A percentile compares a stretch with the other conserved stretches of the same genome.
phyloP scores from a whole-genome alignment of 2,329 filamentous ascomycete species.

The Fusarium nisikadoi region DNA sequence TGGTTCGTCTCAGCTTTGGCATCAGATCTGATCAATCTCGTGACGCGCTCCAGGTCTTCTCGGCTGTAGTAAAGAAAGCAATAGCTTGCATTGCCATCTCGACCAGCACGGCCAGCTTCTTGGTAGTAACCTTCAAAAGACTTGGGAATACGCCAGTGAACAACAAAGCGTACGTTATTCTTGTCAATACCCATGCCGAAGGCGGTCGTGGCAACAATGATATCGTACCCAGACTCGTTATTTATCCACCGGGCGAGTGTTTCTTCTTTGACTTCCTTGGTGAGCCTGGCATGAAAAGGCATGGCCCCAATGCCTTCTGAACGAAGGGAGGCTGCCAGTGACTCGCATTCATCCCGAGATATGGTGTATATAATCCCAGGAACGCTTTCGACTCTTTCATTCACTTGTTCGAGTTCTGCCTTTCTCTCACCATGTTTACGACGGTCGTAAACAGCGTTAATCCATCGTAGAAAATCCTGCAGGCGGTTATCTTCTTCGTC shows the following conservation, averaged over 20 bases:
- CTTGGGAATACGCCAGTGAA: slow-evolving; percentile 93
- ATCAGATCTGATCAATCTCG: slow-evolving; percentile 62
- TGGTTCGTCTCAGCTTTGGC: slow-evolving; percentile 55
- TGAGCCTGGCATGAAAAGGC: slow-evolving; percentile 77
- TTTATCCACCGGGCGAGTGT: slow-evolving; percentile 77
- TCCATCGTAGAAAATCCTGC: slow-evolving; percentile 79
- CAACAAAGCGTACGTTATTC: slow-evolving; percentile 91
- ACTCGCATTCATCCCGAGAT: slow-evolving; percentile 79
- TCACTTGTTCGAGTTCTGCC: slow-evolving; percentile 64
- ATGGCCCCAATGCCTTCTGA: slow-evolving; percentile 77
- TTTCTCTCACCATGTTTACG: slow-evolving; percentile 69
- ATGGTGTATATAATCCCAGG: slow-evolving; percentile 85
- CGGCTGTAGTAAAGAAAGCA: slow-evolving; percentile 93
- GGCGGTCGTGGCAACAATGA: slow-evolving; percentile 94
- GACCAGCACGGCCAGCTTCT: slow-evolving; percentile 89
- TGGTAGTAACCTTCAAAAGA: slow-evolving; percentile 97
- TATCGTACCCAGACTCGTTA: slow-evolving; percentile 81
- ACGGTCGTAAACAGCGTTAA: slow-evolving; percentile 76
- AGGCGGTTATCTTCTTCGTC: slow-evolving; percentile 79
- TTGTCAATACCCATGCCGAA: slow-evolving; percentile 99
- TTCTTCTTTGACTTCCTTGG: slow-evolving; percentile 75
- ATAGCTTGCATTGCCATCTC: slow-evolving; percentile 86
- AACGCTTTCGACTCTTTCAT: slow-evolving; percentile 71
- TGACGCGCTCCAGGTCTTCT: slow-evolving; percentile 83
- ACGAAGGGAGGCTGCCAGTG: slow-evolving; percentile 72